These are phyloP conservation scores for Grosmannia serpens DNA, from an alignment of 2,329 filamentous ascomycete genomes.

Conservation along the genomic window DNA sequence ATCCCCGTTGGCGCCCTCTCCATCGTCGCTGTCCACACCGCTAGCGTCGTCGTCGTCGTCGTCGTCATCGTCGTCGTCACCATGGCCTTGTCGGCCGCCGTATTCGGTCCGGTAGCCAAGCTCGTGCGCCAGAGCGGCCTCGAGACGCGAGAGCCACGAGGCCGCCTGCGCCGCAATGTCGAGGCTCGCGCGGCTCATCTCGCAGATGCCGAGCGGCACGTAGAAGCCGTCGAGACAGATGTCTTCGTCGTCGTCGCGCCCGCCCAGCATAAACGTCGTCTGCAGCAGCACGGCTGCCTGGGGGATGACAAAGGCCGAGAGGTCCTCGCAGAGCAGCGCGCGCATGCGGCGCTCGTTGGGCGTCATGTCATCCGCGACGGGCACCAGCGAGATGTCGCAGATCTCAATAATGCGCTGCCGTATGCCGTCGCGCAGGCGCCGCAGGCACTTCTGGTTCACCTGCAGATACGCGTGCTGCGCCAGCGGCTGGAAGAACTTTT, in stretches of 20 bases:
- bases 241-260: slow-evolving; percentile 1
- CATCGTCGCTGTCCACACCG: not conserved
- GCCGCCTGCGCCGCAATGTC: not conserved
- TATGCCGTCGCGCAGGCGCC: not conserved
- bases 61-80: not conserved
- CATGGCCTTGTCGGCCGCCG: no score
- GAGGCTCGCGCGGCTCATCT: not conserved
- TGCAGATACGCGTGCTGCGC: slow-evolving; percentile 1
- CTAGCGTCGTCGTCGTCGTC: not conserved
- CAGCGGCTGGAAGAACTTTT: not conserved
- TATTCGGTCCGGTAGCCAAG: slow-evolving; percentile 9
- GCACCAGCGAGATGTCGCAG: not conserved
- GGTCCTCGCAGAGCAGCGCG: slow-evolving; percentile 6
- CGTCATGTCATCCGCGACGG: not conserved
- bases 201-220: slow-evolving; percentile 2
- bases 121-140: slow-evolving; percentile 7
- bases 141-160: slow-evolving; percentile 7
- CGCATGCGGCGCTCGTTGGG: not conserved
- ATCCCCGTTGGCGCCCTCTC: not conserved
- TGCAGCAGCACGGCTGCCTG: slow-evolving; percentile 5
- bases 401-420: not conserved
- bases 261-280: slow-evolving; percentile 4
- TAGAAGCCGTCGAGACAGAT: not conserved
- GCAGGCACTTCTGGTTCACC: not conserved
- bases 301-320: slow-evolving; percentile 7